A percentile compares a stretch with the other conserved stretches of the same genome.
phyloP scores from a whole-genome alignment of 2,329 filamentous ascomycete genomes.

The Rhynchosporium agropyri region DNA sequence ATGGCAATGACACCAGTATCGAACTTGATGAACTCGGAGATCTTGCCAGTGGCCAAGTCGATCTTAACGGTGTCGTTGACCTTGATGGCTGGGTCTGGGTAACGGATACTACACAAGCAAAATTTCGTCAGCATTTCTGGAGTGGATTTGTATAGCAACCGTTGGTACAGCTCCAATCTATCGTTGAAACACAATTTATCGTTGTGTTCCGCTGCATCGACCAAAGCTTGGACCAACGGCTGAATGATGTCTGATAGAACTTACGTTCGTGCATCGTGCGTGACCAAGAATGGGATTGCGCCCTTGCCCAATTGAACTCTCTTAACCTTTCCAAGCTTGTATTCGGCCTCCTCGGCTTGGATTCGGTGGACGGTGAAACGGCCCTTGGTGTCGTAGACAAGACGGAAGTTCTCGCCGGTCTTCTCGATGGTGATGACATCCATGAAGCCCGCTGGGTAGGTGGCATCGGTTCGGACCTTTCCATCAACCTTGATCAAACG shows the following conservation, averaged over 20 bases:
- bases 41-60: constrained; percentile 95
- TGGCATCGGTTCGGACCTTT: constrained; percentile 98
- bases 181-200: constrained; percentile 32
- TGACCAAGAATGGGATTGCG: constrained; percentile 99
- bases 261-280: constrained; percentile 99
- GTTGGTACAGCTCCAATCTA: constrained; percentile 42
- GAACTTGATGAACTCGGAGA: constrained; percentile 97
- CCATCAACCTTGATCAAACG: constrained; percentile 99
- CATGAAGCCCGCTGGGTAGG: constrained; percentile 98
- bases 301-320: constrained; percentile 98
- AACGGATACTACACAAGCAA: constrained; percentile 77
- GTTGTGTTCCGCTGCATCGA: constrained; percentile 47
- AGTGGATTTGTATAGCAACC: constrained; percentile 39
- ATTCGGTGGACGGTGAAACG: constrained; percentile 99
- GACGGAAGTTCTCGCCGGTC: constrained; percentile 99
- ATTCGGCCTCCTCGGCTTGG: constrained; percentile 97
- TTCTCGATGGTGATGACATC: constrained; percentile 99
- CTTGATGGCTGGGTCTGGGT: constrained; percentile 97
- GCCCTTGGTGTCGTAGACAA: constrained; percentile 99
- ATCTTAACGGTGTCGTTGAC: constrained; percentile 99
- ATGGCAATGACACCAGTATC: constrained; percentile 98
- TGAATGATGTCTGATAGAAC: constrained; percentile 98
- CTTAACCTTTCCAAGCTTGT: constrained; percentile 99
- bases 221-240: constrained; percentile 99
- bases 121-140: constrained; percentile 41